phyloP scores from a whole-genome alignment of 78 protist genomes.

The Cyanophora paradoxa region DNA sequence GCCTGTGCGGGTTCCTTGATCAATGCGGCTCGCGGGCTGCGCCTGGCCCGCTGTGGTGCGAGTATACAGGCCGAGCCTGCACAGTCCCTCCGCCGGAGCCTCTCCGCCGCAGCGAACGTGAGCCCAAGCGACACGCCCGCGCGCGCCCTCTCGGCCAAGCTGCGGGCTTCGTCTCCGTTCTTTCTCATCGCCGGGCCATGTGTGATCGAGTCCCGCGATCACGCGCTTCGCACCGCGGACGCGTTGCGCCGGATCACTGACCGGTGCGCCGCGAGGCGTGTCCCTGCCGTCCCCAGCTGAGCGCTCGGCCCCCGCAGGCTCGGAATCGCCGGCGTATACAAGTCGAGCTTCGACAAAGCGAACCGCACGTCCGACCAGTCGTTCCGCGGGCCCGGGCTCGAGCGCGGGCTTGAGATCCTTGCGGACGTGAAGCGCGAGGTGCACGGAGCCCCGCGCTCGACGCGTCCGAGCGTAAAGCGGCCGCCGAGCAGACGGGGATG shows the following conservation, averaged over 20 bases:
- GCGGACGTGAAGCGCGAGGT: neutral
- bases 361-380: neutral
- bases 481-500: neutral
- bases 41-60: too few species aligned
- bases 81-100: too few species aligned
- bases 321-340: neutral
- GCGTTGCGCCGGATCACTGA: neutral
- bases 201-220: conserved; percentile 11
- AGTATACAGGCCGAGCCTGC: too few species aligned
- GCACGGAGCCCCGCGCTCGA: neutral
- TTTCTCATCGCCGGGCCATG: conserved; percentile 19
- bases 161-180: neutral
- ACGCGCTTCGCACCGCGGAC: neutral
- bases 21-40: too few species aligned
- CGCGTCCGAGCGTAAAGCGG: too few species aligned
- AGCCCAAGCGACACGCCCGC: too few species aligned
- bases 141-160: neutral
- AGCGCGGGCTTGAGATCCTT: neutral
- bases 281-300: neutral
- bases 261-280: neutral
- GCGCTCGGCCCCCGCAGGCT: neutral
- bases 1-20: too few species aligned
- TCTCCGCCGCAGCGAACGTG: too few species aligned
- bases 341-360: conserved; percentile 21
- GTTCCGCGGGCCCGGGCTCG: conserved; percentile 3